A percentile compares a stretch with the other conserved stretches of the same genome.
Conservation (phyloP, 2,329 filamentous ascomycete species). For the Colletotrichum lentis region DNA sequence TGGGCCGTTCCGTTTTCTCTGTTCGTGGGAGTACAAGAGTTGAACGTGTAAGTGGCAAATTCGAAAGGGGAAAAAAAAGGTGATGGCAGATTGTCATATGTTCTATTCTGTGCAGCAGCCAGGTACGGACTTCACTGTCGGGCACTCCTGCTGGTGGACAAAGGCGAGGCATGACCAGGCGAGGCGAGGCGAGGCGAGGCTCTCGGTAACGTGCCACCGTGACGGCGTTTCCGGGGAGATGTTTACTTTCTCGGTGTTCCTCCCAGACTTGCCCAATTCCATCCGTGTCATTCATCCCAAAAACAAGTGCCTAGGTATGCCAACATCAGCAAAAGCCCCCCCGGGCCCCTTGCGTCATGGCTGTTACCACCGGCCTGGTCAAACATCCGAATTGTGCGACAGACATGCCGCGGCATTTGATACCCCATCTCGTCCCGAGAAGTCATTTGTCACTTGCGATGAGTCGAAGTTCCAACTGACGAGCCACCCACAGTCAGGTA, state of each 20-base stretch:
- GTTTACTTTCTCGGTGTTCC: background rate
- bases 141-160: too few species aligned
- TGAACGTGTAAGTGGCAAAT: background rate
- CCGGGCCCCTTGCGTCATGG: background rate
- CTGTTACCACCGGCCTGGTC: background rate
- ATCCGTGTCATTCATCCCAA: background rate
- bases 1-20: background rate
- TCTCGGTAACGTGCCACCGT: background rate
- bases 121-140: too few species aligned
- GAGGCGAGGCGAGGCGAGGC: too few species aligned
- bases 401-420: background rate
- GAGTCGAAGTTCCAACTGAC: background rate
- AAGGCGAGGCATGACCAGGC: too few species aligned
- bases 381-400: background rate
- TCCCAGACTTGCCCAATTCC: background rate
- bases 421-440: background rate
- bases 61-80: too few species aligned
- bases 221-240: background rate
- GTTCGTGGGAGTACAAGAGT: background rate
- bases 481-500: background rate
- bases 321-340: background rate
- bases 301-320: background rate
- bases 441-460: background rate
- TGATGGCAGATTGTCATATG: background rate
- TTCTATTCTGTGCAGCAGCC: background rate